Percentiles rank a stretch among this genome's conserved stretches.
These are phyloP conservation scores for Aeschynomene evenia DNA, from an alignment of 306 rosid genomes.

Conservation along the genomic window DNA sequence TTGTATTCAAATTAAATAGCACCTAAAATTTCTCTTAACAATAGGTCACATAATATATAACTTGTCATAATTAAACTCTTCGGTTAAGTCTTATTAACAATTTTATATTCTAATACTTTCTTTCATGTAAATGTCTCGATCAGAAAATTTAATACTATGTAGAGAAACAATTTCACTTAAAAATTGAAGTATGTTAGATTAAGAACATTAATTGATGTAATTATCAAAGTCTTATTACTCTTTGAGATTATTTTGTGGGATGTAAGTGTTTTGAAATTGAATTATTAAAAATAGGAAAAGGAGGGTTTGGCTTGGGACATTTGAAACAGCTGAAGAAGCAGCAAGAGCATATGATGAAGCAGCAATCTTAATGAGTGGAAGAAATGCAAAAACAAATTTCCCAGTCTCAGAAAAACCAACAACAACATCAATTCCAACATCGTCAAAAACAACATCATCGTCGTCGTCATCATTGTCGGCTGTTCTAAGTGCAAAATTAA, in stretches of 20 bases:
- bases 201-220: background rate
- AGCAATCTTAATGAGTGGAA: conserved; percentile 77
- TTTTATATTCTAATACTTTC: too few species aligned
- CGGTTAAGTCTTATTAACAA: too few species aligned
- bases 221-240: conserved; percentile 12
- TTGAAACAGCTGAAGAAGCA: conserved; percentile 83
- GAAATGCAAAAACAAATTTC: conserved; percentile 83
- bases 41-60: too few species aligned
- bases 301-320: conserved; percentile 97
- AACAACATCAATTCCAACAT: background rate
- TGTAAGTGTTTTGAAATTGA: background rate
- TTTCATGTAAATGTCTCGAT: too few species aligned
- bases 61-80: too few species aligned
- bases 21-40: too few species aligned
- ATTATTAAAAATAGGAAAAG: conserved; percentile 77
- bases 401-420: conserved; percentile 40
- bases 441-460: too few species aligned
- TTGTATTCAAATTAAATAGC: too few species aligned
- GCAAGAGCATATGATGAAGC: conserved; percentile 93
- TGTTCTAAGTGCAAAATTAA: conserved; percentile 61
- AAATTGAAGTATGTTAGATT: too few species aligned
- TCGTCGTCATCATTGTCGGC: conserved; percentile 52
- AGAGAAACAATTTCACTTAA: too few species aligned
- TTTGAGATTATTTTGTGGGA: background rate
- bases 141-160: too few species aligned